Conservation (phyloP, 768 basidiomycete species). For the Xanthoconium purpureum region DNA sequence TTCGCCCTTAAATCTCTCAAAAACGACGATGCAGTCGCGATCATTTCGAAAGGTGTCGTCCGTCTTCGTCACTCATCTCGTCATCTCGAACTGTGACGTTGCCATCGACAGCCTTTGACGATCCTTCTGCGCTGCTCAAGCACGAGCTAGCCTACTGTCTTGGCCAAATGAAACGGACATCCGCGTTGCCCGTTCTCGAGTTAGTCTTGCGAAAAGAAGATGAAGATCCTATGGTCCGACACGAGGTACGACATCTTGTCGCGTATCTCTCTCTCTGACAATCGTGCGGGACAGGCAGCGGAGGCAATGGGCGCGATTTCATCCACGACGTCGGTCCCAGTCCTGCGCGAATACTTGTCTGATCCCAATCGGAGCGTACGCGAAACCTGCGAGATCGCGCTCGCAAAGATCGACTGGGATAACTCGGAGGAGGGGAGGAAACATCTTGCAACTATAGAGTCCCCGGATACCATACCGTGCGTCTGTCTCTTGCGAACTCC, state of each 20-base stretch:
- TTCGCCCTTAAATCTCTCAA: constrained; percentile 89
- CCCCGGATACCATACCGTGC: constrained; percentile 39
- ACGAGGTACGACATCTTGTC: constrained; percentile 64
- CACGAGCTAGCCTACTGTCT: constrained; percentile 98
- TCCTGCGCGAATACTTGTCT: constrained; percentile 66
- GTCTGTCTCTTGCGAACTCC: not conserved
- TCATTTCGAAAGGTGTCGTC: constrained; percentile 77
- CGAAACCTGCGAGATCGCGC: constrained; percentile 97
- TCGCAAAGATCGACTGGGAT: constrained; percentile 94
- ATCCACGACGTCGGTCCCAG: constrained; percentile 54
- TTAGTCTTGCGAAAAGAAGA: constrained; percentile 62
- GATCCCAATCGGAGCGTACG: constrained; percentile 76
- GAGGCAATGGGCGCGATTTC: constrained; percentile 98
- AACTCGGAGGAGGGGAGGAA: constrained; percentile 67
- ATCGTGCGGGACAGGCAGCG: constrained; percentile 64
- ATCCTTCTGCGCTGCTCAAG: constrained; percentile 87
- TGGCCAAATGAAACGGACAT: constrained; percentile 77
- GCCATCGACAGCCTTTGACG: constrained; percentile 63
- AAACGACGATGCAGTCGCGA: constrained; percentile 71
- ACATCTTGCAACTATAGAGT: constrained; percentile 35
- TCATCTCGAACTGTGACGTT: not conserved
- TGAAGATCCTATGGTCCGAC: constrained; percentile 95
- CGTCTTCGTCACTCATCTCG: not conserved
- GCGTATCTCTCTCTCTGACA: constrained; percentile 4
- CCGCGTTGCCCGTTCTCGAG: constrained; percentile 79